Evolutionary conservation across 768 basidiomycete species (phyloP), one percentile per base, ranked within the genome.

Genomic region (Vararia minispora): DNA sequence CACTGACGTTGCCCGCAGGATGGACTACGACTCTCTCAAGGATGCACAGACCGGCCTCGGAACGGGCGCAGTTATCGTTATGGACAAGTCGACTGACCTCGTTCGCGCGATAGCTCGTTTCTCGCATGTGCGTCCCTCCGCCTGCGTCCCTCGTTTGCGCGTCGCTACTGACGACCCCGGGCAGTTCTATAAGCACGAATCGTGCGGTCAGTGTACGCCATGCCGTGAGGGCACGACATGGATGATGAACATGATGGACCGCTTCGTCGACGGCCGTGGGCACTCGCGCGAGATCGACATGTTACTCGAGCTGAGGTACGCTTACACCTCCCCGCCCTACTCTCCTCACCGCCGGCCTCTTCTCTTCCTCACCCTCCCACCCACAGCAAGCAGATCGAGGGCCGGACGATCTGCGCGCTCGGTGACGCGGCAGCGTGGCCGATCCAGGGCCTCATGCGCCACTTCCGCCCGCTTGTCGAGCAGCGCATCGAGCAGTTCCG

Each of bases 211-310:
- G 57, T 97, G 92, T 52, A 92, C 90, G 9, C 90, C 91, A 3
- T 94, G 90, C 58, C 66, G 88, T 46, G 86, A 91, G 53, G 90
- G 91, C 26, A 98, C 94, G 2, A 95, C 90, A 0, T 98, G 94
- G 94, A 89, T 99, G 86, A 88, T 84, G 76, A 94, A 97, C 62
- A 97, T 98, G 90, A 99, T 99, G 94, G 74, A 89, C 57, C 80
- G 94, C 33, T 76, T 99, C 69, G 88, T 85, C 13, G 84, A 87
- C 54, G 94, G 94, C 3, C 74, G 92, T 9, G 87, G 81, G 0
- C 87, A 92, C 53, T 70, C 72, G 47, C 79, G 94, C 42, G 94
- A 99, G 65, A 97, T 99, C 42, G 94, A 98, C 59, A 97, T 97
- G 94, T 69, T 99, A 10, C 74, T 92, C 21, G 94, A 98, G 60